These are phyloP conservation scores for Leccinum variicolor DNA, from an alignment of 768 basidiomycete species.

Conservation along the genomic window DNA sequence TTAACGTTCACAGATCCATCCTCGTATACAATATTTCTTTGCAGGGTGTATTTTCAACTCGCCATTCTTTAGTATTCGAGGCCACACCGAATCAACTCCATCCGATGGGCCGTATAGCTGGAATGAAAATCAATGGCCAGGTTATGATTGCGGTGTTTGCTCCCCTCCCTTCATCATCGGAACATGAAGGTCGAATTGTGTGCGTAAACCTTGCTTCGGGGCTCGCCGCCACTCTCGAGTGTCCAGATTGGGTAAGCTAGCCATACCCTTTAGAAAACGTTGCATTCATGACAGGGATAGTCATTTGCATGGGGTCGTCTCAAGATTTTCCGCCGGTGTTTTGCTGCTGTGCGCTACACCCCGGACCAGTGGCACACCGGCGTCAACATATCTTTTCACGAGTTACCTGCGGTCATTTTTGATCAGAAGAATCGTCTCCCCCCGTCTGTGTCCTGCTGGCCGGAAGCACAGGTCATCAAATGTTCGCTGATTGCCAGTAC, in stretches of 20 bases:
- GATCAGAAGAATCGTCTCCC: not conserved
- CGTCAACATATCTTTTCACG: conserved; percentile 11
- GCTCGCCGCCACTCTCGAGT: conserved; percentile 11
- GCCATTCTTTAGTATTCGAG: conserved; percentile 16
- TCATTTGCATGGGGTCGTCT: conserved; percentile 10
- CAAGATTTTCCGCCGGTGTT: conserved; percentile 11
- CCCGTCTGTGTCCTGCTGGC: conserved; percentile 11
- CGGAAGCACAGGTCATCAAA: conserved; percentile 4
- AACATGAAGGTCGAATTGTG: conserved; percentile 10
- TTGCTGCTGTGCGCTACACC: conserved; percentile 2
- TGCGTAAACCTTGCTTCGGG: conserved; percentile 19
- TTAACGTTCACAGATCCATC: conserved; percentile 17
- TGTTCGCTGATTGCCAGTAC: conserved; percentile 9
- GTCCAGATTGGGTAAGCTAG: conserved; percentile 16
- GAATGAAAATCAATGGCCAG: conserved; percentile 22
- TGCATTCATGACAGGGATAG: conserved; percentile 7
- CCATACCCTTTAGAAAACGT: not conserved
- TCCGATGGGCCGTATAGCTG: conserved; percentile 14
- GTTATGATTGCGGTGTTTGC: conserved; percentile 17
- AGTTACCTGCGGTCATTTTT: conserved; percentile 14
- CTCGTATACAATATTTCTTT: conserved; percentile 22
- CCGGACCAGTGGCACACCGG: not conserved
- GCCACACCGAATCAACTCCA: conserved; percentile 12
- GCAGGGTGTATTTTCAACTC: not conserved
- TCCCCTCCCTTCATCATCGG: not conserved